Percentiles rank a stretch among this genome's conserved stretches.
Conservation (phyloP, 1,284 basidiomycete genomes). For the Ustilago shanxiensis region DNA sequence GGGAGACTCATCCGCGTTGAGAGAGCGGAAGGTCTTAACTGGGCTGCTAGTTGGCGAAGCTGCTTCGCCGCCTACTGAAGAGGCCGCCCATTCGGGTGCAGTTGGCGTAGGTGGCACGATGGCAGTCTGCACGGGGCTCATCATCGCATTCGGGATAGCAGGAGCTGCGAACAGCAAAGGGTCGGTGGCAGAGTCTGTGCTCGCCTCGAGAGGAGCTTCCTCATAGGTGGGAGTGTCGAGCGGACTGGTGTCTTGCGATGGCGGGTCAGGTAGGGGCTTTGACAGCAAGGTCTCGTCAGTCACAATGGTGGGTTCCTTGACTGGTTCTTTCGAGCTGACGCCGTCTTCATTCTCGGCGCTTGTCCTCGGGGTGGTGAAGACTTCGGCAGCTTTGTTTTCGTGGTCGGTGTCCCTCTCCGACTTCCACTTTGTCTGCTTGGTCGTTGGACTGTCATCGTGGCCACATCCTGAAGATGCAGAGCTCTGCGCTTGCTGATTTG, state of each 20-base stretch:
- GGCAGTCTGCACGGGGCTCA: constrained; percentile 7
- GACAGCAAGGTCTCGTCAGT: background rate
- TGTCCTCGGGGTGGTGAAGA: constrained; percentile 30
- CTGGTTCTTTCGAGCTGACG: background rate
- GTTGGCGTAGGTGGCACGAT: constrained; percentile 32
- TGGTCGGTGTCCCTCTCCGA: background rate
- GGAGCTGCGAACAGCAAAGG: constrained; percentile 17
- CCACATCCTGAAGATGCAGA: constrained; percentile 37
- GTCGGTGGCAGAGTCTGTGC: background rate
- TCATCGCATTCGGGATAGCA: constrained; percentile 14
- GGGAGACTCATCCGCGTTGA: constrained; percentile 9
- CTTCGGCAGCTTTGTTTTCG: constrained; percentile 12
- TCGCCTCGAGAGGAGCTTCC: background rate
- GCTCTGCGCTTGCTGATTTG: constrained; percentile 27
- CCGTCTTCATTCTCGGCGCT: constrained; percentile 30
- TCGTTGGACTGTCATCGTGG: constrained; percentile 16
- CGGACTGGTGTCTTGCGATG: background rate
- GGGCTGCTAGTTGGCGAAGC: constrained; percentile 30
- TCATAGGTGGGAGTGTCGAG: background rate
- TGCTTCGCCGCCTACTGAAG: background rate
- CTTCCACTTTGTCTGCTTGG: background rate
- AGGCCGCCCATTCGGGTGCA: constrained; percentile 17
- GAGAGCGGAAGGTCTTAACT: constrained; percentile 9
- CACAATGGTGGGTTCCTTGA: background rate
- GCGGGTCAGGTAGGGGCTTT: background rate